Conservation (phyloP, 768 basidiomycete species). For the Leccinum boreale region DNA sequence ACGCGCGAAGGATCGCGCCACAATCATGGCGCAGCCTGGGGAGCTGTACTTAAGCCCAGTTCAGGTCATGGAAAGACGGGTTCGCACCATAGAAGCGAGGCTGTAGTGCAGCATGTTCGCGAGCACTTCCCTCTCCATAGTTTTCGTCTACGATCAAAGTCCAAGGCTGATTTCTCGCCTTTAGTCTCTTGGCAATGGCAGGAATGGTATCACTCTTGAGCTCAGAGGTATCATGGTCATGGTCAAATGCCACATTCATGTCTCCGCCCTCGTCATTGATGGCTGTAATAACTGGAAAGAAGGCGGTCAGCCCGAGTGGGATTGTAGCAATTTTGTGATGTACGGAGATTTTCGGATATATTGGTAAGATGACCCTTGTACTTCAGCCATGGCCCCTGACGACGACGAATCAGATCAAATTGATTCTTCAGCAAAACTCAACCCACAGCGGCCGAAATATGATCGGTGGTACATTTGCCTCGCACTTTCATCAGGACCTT, state of each 20-base stretch:
- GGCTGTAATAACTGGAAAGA: slow-evolving; percentile 78
- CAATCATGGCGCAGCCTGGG: slow-evolving; percentile 77
- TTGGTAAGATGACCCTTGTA: slow-evolving; percentile 97
- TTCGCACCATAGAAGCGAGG: slow-evolving; percentile 84
- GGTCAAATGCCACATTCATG: slow-evolving; percentile 89
- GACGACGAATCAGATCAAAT: slow-evolving; percentile 1
- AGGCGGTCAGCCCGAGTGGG: slow-evolving; percentile 1
- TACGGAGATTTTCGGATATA: slow-evolving; percentile 92
- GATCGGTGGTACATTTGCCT: slow-evolving; percentile 99
- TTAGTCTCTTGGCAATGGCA: slow-evolving; percentile 84
- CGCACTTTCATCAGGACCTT: slow-evolving; percentile 87
- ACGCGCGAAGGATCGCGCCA: slow-evolving; percentile 93
- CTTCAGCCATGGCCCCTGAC: slow-evolving; percentile 94
- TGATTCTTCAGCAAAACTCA: neutral
- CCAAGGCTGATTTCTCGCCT: slow-evolving; percentile 83
- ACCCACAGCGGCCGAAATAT: slow-evolving; percentile 91
- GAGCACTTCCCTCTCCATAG: slow-evolving; percentile 96
- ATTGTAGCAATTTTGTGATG: slow-evolving; percentile 29
- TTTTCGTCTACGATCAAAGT: slow-evolving; percentile 94
- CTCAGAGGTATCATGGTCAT: slow-evolving; percentile 44
- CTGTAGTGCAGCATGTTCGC: slow-evolving; percentile 96
- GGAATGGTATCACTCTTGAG: slow-evolving; percentile 79
- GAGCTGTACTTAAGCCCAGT: neutral
- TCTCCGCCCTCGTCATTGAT: slow-evolving; percentile 94
- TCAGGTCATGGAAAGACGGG: neutral